Evolutionary conservation across 1,284 basidiomycete species (phyloP), one percentile per base, ranked within the genome.

Genomic region (Vanrija sp.): DNA sequence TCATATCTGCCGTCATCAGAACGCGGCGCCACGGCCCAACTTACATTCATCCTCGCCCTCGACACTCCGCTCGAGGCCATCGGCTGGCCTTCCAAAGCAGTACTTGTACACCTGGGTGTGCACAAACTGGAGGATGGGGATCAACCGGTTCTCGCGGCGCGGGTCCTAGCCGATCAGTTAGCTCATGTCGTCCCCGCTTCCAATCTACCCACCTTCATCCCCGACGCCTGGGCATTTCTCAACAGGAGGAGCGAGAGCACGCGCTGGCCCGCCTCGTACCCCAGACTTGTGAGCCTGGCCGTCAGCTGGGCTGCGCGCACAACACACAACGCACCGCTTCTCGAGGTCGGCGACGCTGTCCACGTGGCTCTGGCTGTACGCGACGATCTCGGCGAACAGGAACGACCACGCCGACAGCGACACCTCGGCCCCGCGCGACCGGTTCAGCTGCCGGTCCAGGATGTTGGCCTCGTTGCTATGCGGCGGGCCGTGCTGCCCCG

Each of bases 311-410:
- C 28, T n/a, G n/a, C 28, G 7, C 28, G 7, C 21, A 28, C 23
- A 16, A n/a, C 2, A 18, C 34, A 25, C 28, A 4, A 48, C 73
- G 48, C 54, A 86, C 86, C 84, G 81, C 66, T 88, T 83, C 77
- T 99, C 96, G 55, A 99, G 82, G 71, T 98, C 95, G 67, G 89
- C 87, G 58, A 98, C 94, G 9, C 94, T 95, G 64, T 84, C 86
- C 52, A 98, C 95, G 51, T 92, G 83, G 67, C 89, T 91, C 78
- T 98, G 95, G 1, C 91, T 94, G 74, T 98, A 98, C 70, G 91
- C 87, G 1, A 97, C 86, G 19, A 93, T 81, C 77, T 96, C 92
- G 8, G 89, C 88, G 76, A 96, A 92, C 60, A 96, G 80, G 69
- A 95, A 96, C 0, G 87, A 83, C 75, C 90, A 93, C 1, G 91